Evolutionary conservation across 148 eudicot species (phyloP), one percentile per base, ranked within the genome.

Genomic region (Camellia sinensis): DNA sequence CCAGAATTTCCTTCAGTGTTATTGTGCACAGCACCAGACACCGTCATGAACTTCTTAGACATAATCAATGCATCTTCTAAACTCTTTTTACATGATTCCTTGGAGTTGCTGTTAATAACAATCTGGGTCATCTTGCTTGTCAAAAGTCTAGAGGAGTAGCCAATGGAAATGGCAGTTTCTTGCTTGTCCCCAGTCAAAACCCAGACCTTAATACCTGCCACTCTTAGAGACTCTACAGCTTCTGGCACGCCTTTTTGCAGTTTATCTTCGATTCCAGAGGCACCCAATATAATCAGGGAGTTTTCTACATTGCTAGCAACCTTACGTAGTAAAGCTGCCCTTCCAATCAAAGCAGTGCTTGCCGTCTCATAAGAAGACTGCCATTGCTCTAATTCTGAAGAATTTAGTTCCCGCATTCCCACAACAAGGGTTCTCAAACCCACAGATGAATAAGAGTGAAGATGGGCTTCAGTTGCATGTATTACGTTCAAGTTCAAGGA

Each of bases 141-240:
- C 74, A 97, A 85, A 46, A 97, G 97, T 86, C 82, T 97, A 17
- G 97, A 97, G 73, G 99, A 97, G 78, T 92, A 90, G 45, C 99
- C 99, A 82, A 97, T 97, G 76, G 99, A 97, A 71, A 97, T 90
- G 5, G 99, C 99, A 37, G 99, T 97, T 86, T 97, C 97, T 90
- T 97, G 99, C 85, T 97, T 97, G 82, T 97, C 99, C 69, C 99
- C 99, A 4, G 99, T 97, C 79, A 97, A 87, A 79, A 97, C 95
- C 99, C 99, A 97, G 44, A 97, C 98, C 81, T 94, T 94, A 48
- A 97, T 90, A 53, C 92, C 97, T 12, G 99, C 99, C 46, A 82
- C 82, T 85, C 98, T 87, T 67, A 97, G 78, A 83, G 99, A 86
- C 74, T 94, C 99, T 77, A 97, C 91, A 6, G 99, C 97, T 86